Base-by-base conservation (phyloP, 108 stramenopile genomes). In the Cyclostephanos invisitatus region DNA sequence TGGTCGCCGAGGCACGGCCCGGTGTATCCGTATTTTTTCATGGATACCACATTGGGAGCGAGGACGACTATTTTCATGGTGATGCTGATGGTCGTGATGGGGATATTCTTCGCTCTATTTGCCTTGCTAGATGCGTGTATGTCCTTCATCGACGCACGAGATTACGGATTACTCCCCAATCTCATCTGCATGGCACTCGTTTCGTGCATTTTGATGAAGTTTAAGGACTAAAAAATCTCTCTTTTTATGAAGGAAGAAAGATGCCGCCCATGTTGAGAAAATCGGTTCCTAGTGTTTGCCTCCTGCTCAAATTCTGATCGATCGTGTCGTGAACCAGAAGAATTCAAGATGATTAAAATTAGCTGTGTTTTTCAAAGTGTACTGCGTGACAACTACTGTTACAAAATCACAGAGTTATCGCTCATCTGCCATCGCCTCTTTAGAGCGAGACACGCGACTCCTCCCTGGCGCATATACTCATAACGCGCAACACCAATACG, bases 21-120 rank as follows among this genome's bases (percentile, higher is more conserved):
- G 0, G 74, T 87, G 14, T 84, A 80, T 56, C 53, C 82, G 24
- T 89, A 89, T 47, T 89, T 83, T 62, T 89, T 89, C 70, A 59
- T 84, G 64, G 89, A 89, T 56, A 85, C 89, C 0, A 87, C 89
- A 0, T 29, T 85, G 4, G 89, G 89, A 15, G 72, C 67, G 24
- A 47, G 49, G 35, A 85, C 86, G 15, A 87, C 86, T 1, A 28
- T 78, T 21, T 72, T 84, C 35, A 62, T 88, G 69, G 32, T 70
- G n/a, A 81, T 57, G 0, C 72, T 88, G 60, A 44, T 86, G 7
- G 46, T 28, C 1, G 72, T 78, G 6, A 74, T 88, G 29, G 49
- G 75, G 21, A 1, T 72, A 3, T 85, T 80, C 22, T 90, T 81
- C 69, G 61, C 50, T 17, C 46, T 83, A 21, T 87, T 90, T 74